These are phyloP conservation scores for Kwoniella sp. DNA, from an alignment of 768 basidiomycete genomes.

Conservation along the genomic window DNA sequence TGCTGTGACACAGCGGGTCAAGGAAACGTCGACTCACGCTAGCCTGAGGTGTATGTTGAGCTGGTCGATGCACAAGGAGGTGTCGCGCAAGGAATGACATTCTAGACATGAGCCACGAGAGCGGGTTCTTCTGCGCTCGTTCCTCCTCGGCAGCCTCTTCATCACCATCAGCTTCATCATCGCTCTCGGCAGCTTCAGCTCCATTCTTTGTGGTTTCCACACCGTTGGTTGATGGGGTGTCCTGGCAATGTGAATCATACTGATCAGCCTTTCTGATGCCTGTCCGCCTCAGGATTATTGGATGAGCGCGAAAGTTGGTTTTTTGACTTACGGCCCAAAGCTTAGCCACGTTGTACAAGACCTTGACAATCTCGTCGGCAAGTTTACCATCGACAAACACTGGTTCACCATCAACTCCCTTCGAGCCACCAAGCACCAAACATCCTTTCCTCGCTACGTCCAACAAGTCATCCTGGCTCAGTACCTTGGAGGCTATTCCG, in stretches of 20 bases:
- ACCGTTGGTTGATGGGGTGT: not conserved
- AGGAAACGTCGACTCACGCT: constrained; percentile 12
- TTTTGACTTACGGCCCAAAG: constrained; percentile 60
- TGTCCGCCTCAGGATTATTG: too few species aligned
- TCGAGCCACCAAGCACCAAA: constrained; percentile 76
- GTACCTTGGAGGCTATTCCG: constrained; percentile 5
- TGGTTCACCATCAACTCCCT: constrained; percentile 71
- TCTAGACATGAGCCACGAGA: constrained; percentile 93
- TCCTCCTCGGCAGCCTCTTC: constrained; percentile 46
- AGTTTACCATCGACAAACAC: constrained; percentile 56
- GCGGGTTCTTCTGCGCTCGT: constrained; percentile 57
- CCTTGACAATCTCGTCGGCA: constrained; percentile 76
- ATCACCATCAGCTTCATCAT: constrained; percentile 34
- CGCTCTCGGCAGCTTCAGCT: constrained; percentile 7
- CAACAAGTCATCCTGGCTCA: constrained; percentile 58
- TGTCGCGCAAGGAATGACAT: constrained; percentile 75
- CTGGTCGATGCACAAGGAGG: constrained; percentile 48
- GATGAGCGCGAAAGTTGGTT: not conserved
- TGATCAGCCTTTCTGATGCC: too few species aligned
- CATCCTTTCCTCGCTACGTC: constrained; percentile 73
- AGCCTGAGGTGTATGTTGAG: constrained; percentile 25
- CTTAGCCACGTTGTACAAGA: constrained; percentile 88
- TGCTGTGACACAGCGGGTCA: not conserved
- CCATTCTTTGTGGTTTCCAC: not conserved
- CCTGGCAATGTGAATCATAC: not conserved